phyloP scores from a whole-genome alignment of 805 yeast species.

The Saturnispora saitoi region DNA sequence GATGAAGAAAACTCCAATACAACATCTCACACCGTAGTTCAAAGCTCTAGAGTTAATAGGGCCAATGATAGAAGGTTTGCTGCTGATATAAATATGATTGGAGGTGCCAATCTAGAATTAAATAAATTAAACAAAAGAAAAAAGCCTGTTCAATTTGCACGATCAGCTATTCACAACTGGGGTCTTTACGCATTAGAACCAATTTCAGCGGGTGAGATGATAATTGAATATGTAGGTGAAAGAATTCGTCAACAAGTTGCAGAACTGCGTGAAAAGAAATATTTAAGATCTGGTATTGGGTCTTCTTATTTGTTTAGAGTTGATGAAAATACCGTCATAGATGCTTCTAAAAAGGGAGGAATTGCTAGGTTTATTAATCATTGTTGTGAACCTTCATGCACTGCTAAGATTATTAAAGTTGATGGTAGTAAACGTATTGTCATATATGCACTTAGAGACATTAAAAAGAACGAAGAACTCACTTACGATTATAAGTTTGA shows the following conservation, averaged over 20 bases:
- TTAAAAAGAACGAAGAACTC: constrained; percentile 81
- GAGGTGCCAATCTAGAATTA: constrained; percentile 75
- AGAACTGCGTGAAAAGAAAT: constrained; percentile 80
- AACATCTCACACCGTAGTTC: constrained; percentile 30
- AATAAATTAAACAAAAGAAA: constrained; percentile 84
- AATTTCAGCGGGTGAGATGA: constrained; percentile 94
- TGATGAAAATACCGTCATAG: constrained; percentile 90
- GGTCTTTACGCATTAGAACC: constrained; percentile 94
- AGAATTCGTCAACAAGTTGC: constrained; percentile 89
- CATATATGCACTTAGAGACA: constrained; percentile 84
- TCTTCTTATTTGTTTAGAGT: constrained; percentile 88
- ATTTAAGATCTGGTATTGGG: constrained; percentile 86
- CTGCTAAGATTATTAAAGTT: constrained; percentile 91
- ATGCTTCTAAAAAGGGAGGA: constrained; percentile 96
- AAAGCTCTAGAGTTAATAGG: constrained; percentile 77
- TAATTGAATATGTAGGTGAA: constrained; percentile 96
- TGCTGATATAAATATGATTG: constrained; percentile 75
- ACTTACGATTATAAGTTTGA: constrained; percentile 96
- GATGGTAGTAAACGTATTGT: constrained; percentile 92
- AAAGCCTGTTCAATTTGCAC: constrained; percentile 92
- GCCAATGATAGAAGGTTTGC: constrained; percentile 83
- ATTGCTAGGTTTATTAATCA: constrained; percentile 96
- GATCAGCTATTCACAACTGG: constrained; percentile 98
- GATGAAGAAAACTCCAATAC: constrained; percentile 32
- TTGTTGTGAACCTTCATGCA: constrained; percentile 95